Evolutionary conservation across 345 rosid species (phyloP), one percentile per base, ranked within the genome.

Genomic region (Eucalyptus regnans): DNA sequence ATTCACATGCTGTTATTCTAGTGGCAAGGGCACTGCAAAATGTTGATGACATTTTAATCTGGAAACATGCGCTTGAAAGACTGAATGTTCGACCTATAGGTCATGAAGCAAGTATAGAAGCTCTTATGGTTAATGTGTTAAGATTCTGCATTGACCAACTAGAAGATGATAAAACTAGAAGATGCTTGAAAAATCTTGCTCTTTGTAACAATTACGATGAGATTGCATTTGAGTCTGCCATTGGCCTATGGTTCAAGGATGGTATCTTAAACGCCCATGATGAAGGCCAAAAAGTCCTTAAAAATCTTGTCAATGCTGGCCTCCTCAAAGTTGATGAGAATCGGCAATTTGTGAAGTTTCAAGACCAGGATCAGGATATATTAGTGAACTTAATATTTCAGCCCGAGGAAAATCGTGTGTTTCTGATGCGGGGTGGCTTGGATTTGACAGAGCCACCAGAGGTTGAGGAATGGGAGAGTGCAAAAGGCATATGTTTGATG

Each of bases 401-500:
- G 8, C 88, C 66, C 1, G n/a, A 87, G 43, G 87, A 81, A 29
- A 37, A 50, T 83, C 50, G 50, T 2, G 22, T 56, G 43, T 83
- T 87, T 71, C 33, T 90, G 6, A 83, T 87, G 86, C 86, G 22
- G 12, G 83, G 90, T 25, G 88, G 86, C 87, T 46, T 87, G 68
- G 86, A 80, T 20, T 51, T 90, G 86, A 88, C 44, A 46, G 41
- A 86, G 58, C 84, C 92, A 44, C 89, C 92, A 3, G 33, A 90
- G 41, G 79, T n/a, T 37, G 88, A 81, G 50, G 89, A 89, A 37
- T 90, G 92, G 92, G 90, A 87, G 62, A 88, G 23, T 10, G 86
- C 88, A 3, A 85, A 85, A 29, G 92, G 60, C 83, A 86, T 90
- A 43, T 54, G 50, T 81, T 85, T 90, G 90, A 89, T 87, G 90